These are phyloP conservation scores for Yarrowia alimentaria DNA, from an alignment of 805 yeast genomes.

Conservation along the genomic window DNA sequence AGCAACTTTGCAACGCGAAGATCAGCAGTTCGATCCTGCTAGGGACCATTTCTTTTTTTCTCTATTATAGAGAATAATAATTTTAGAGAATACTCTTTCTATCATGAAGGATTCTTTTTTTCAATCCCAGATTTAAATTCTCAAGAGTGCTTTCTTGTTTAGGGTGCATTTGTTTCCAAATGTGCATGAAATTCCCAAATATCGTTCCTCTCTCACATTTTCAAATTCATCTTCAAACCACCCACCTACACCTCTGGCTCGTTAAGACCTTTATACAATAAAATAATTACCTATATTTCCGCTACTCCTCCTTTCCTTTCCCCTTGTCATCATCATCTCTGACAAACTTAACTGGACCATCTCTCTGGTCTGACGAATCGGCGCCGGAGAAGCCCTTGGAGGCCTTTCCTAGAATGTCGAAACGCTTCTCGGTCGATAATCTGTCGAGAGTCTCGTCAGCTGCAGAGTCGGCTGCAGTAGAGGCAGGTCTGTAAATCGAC, in stretches of 20 bases:
- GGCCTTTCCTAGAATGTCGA: constrained; percentile 35
- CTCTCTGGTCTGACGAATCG: constrained; percentile 31
- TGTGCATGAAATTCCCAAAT: too few species aligned
- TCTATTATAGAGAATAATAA: too few species aligned
- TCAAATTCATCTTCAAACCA: too few species aligned
- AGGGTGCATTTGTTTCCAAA: too few species aligned
- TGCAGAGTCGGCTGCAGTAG: constrained; percentile 32
- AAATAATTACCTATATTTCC: not conserved
- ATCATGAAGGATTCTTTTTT: too few species aligned
- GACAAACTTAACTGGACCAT: constrained; percentile 51
- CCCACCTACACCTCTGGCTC: too few species aligned
- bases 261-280: not conserved
- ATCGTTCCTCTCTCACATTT: too few species aligned
- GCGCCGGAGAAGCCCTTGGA: constrained; percentile 32
- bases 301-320: not conserved
- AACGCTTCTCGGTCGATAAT: constrained; percentile 35
- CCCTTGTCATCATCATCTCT: constrained; percentile 1
- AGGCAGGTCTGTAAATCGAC: constrained; percentile 49
- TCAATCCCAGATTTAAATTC: too few species aligned
- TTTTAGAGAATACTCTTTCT: too few species aligned
- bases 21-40: constrained; percentile 49
- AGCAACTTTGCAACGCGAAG: constrained; percentile 42
- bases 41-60: constrained; percentile 35
- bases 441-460: constrained; percentile 34
- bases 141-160: too few species aligned